Evolutionary conservation across 2,329 filamentous ascomycete species (phyloP).

Genomic region (Cercospora nicotianae): DNA sequence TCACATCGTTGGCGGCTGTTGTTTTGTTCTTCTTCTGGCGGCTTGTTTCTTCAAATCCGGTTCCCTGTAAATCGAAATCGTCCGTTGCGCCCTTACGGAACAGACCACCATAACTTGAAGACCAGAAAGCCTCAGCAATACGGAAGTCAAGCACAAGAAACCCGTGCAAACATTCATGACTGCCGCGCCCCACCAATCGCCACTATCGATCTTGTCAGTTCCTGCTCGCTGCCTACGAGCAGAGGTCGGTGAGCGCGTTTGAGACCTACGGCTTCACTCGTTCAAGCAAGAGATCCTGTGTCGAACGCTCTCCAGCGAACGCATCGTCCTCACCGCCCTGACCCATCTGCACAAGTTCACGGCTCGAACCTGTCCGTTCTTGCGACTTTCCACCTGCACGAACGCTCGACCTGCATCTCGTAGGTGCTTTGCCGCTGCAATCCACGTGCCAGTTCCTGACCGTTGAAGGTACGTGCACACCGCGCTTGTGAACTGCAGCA

Average conservation of each 20-base stretch:
- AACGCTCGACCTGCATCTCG: conserved; percentile 7
- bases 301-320: neutral
- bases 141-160: neutral
- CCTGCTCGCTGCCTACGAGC: neutral
- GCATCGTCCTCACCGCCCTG: neutral
- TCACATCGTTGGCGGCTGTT: conserved; percentile 23
- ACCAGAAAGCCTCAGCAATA: neutral
- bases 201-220: neutral
- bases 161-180: neutral
- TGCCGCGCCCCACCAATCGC: neutral
- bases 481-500: conserved; percentile 19
- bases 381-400: conserved; percentile 12
- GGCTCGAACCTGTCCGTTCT: conserved; percentile 8
- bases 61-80: neutral
- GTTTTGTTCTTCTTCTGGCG: conserved; percentile 14
- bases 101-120: neutral
- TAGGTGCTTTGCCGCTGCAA: neutral
- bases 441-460: conserved; percentile 7
- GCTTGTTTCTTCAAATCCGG: neutral
- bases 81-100: neutral
- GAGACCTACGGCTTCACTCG: neutral
- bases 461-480: conserved; percentile 27
- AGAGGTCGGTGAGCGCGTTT: neutral
- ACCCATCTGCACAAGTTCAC: neutral
- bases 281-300: neutral